Evolutionary conservation across 257 asterid species (phyloP), one percentile per base, ranked within the genome.

Genomic region (Phtheirospermum japonicum): DNA sequence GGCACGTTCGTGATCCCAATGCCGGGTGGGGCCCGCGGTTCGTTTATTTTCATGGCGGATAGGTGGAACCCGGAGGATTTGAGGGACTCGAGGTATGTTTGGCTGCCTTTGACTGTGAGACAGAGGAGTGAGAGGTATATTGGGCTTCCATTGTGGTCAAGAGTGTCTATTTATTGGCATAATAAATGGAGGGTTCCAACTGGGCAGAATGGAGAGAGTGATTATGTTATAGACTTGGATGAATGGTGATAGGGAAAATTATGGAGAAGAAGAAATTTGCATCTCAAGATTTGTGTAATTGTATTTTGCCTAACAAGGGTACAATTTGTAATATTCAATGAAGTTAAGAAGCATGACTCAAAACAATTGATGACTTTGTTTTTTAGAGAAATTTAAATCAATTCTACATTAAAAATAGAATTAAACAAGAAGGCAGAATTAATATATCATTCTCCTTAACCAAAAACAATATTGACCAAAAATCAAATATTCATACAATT

Each of bases 91-190:
- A 76, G 96, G 73, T 86, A 89, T 48, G 32, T 89, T 43, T 89
- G 95, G 95, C 75, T 89, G 71, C 95, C 96, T 10, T 72, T 89
- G 40, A 74, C 59, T 16, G 82, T 89, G 49, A 77, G 75, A 32
- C 73, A 64, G n/a, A 75, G 76, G 11, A 59, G 28, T 12, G 58
- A 61, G 36, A 59, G 75, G 63, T 57, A 62, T 55, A 36, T n/a
- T 32, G 75, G 70, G 43, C 37, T 74, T 30, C 79, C 84, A 0
- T 17, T 68, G 59, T 75, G 80, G 89, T 76, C 91, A 0, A 79
- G 75, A 20, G 89, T 89, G 61, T 77, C 87, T 0, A 74, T 89
- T 61, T 82, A 76, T 76, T 89, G 97, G 95, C 87, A 84, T 64
- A 53, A 57, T 49, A 82, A 68, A 50, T 86, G 97, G 97, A 84